These are phyloP conservation scores for Simmondsia chinensis DNA, from an alignment of 148 eudicot genomes.

Conservation along the genomic window DNA sequence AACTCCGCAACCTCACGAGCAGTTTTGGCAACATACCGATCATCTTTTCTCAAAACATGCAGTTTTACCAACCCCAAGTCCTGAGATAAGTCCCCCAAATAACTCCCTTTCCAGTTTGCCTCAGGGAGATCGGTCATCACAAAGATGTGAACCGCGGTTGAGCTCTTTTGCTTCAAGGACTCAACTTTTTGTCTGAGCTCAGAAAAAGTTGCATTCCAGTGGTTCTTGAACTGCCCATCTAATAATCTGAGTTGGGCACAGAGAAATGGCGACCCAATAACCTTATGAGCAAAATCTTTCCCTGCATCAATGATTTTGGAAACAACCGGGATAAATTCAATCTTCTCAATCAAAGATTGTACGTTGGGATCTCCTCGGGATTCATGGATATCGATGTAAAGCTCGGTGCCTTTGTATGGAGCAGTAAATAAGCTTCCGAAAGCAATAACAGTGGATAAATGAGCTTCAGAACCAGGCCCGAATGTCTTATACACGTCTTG, in stretches of 20 bases:
- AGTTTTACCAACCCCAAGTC: conserved; percentile 18
- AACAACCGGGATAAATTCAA: conserved; percentile 62
- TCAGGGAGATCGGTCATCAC: conserved; percentile 44
- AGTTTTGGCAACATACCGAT: conserved; percentile 16
- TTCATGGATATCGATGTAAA: conserved; percentile 56
- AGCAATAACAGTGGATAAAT: conserved; percentile 46
- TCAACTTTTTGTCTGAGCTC: conserved; percentile 20
- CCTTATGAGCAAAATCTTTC: conserved; percentile 38
- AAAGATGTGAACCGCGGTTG: conserved; percentile 28
- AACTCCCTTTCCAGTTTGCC: conserved; percentile 27
- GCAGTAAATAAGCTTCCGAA: conserved; percentile 87
- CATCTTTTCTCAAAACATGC: conserved; percentile 20
- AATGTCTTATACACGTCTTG: conserved; percentile 56
- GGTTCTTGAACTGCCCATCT: conserved; percentile 46
- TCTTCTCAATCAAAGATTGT: conserved; percentile 46
- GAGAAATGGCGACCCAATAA: conserved; percentile 32
- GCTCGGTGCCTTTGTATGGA: conserved; percentile 68
- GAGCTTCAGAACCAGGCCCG: conserved; percentile 66
- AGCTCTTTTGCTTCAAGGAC: conserved; percentile 13
- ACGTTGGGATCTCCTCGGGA: conserved; percentile 44
- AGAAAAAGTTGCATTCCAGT: conserved; percentile 33
- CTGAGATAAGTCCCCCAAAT: conserved; percentile 21
- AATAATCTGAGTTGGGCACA: conserved; percentile 40
- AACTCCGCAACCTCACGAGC: conserved; percentile 20
- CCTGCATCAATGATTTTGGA: conserved; percentile 50